Evolutionary conservation across 345 rosid species (phyloP).

Genomic region (Arabis alpina): DNA sequence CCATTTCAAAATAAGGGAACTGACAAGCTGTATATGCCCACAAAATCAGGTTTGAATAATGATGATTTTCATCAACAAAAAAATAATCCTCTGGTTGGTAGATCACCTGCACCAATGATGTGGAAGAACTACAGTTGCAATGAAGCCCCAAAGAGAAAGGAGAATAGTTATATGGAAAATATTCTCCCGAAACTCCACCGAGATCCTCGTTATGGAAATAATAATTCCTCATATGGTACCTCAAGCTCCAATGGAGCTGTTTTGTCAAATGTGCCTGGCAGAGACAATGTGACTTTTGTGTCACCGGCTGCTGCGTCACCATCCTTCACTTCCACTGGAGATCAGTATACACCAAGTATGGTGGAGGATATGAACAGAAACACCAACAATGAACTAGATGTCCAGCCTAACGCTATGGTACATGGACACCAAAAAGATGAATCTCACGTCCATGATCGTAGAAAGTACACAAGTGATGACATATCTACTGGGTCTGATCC

Average conservation of each 20-base stretch:
- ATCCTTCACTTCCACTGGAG: slow-evolving; percentile 46
- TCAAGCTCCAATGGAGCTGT: slow-evolving; percentile 50
- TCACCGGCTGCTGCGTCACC: slow-evolving; percentile 48
- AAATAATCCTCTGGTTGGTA: slow-evolving; percentile 59
- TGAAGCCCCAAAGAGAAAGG: slow-evolving; percentile 82
- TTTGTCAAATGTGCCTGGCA: slow-evolving; percentile 46
- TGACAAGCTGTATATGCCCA: slow-evolving; percentile 60
- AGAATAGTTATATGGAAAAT: slow-evolving; percentile 68
- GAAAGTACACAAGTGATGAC: slow-evolving; percentile 58
- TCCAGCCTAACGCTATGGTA: slow-evolving; percentile 42
- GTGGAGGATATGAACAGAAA: slow-evolving; percentile 47
- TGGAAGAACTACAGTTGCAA: slow-evolving; percentile 85
- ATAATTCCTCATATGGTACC: slow-evolving; percentile 56
- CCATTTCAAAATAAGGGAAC: slow-evolving; percentile 90
- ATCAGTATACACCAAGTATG: slow-evolving; percentile 46
- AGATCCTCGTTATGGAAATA: slow-evolving; percentile 64
- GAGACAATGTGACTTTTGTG: slow-evolving; percentile 50
- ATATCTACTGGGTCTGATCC: slow-evolving; percentile 55
- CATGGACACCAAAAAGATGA: slow-evolving; percentile 52
- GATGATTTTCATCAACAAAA: slow-evolving; percentile 64
- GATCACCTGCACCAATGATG: slow-evolving; percentile 78
- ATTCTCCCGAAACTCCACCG: slow-evolving; percentile 69
- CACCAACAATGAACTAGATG: slow-evolving; percentile 43
- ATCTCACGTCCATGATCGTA: slow-evolving; percentile 52
- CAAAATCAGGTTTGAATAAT: slow-evolving; percentile 58